These are phyloP conservation scores for Apiospora malaysiana DNA, from an alignment of 2,329 filamentous ascomycete genomes.

Conservation along the genomic window DNA sequence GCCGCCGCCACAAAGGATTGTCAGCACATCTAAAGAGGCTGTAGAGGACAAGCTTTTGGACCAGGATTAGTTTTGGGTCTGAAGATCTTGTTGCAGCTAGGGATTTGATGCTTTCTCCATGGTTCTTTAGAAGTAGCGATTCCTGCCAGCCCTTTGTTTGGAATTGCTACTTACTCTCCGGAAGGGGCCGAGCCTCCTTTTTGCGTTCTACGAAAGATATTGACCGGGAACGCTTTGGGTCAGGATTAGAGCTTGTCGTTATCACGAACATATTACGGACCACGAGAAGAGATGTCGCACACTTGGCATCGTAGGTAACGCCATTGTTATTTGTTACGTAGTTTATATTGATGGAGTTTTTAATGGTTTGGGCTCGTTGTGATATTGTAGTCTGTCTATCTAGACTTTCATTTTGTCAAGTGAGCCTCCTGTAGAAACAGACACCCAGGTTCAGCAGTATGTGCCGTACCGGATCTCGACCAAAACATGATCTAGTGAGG, in stretches of 20 bases:
- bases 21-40: constrained; percentile 38
- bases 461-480: background rate
- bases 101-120: background rate
- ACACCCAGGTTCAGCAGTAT: background rate
- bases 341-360: background rate
- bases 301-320: background rate
- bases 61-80: constrained; percentile 34
- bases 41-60: constrained; percentile 41
- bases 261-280: background rate
- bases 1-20: constrained; percentile 34
- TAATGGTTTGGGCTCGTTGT: background rate
- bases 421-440: background rate
- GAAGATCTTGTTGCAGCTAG: background rate
- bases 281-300: background rate
- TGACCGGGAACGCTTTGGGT: background rate
- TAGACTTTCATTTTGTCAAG: background rate
- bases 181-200: background rate
- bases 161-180: background rate
- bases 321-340: background rate
- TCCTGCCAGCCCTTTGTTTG: background rate
- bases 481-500: background rate
- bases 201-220: background rate
- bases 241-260: background rate
- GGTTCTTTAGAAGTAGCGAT: background rate
- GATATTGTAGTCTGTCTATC: background rate